Evolutionary conservation across 192 early-diverging fungal genomes (phyloP).

Genomic region (Umbelopsis sp.): DNA sequence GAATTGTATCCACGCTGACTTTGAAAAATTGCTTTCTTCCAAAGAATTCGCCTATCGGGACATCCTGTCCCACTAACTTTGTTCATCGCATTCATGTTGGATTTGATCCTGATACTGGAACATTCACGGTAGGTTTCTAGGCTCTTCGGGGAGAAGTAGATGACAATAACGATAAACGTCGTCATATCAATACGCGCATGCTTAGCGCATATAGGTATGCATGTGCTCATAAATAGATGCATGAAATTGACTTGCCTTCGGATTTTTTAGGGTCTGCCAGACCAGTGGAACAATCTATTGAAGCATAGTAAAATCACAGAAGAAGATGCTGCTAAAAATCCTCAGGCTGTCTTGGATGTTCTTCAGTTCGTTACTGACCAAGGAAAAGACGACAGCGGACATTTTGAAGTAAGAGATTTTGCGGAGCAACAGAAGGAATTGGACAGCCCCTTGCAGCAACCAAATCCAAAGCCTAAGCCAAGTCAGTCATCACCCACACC

Average conservation of each 20-base stretch:
- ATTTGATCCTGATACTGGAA: slow-evolving; percentile 64
- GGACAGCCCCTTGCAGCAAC: not conserved
- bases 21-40: not conserved
- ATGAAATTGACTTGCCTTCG: not conserved
- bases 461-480: slow-evolving; percentile 1
- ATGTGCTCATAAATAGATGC: no score
- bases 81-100: slow-evolving; percentile 82
- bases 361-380: slow-evolving; percentile 94
- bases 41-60: slow-evolving; percentile 72
- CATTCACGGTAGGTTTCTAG: slow-evolving; percentile 52
- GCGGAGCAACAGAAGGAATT: not conserved
- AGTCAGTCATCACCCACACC: slow-evolving; percentile 7
- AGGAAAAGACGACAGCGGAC: slow-evolving; percentile 41
- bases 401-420: slow-evolving; percentile 22
- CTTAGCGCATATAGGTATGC: not conserved
- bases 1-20: not conserved
- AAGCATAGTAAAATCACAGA: slow-evolving; percentile 89
- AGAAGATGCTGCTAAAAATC: slow-evolving; percentile 94
- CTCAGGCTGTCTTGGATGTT: slow-evolving; percentile 96
- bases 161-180: not conserved
- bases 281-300: slow-evolving; percentile 88
- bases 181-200: not conserved
- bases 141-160: not conserved
- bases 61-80: slow-evolving; percentile 84
- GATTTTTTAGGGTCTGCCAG: slow-evolving; percentile 75